These are phyloP conservation scores for Periconia macrospinosa DNA, from an alignment of 2,329 filamentous ascomycete species.

Conservation along the genomic window DNA sequence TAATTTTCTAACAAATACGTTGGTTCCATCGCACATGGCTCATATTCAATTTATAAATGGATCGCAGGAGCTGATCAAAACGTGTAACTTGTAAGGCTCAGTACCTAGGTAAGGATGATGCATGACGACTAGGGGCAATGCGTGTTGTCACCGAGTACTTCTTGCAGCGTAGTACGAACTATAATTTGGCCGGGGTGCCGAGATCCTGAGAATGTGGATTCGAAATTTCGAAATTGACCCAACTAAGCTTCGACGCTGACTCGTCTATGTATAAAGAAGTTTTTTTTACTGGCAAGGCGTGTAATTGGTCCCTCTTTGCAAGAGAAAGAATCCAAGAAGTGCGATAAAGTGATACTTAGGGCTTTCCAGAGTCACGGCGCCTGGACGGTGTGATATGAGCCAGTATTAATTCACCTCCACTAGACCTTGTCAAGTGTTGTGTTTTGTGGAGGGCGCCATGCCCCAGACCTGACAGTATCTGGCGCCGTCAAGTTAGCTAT, in stretches of 20 bases:
- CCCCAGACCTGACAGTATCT: neutral
- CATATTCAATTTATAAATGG: neutral
- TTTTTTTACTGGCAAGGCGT: neutral
- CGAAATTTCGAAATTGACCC: neutral
- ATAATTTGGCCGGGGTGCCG: neutral
- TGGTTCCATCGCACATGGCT: too few species aligned
- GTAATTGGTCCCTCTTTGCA: neutral
- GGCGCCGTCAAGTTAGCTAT: neutral
- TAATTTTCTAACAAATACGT: too few species aligned
- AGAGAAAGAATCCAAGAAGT: too few species aligned
- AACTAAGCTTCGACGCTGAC: neutral
- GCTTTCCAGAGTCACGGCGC: neutral
- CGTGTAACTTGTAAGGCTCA: neutral
- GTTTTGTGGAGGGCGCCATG: neutral
- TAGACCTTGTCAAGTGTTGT: neutral
- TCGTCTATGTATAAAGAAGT: neutral
- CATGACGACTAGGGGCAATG: neutral
- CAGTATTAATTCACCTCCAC: neutral
- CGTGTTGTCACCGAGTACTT: too few species aligned
- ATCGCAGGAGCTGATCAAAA: neutral
- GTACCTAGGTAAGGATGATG: neutral
- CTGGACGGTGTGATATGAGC: neutral
- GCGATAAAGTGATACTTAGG: too few species aligned
- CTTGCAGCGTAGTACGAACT: neutral
- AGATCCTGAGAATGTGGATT: neutral